Evolutionary conservation across 148 eudicot genomes (phyloP).

Genomic region (Pharnaceum exiguum): DNA sequence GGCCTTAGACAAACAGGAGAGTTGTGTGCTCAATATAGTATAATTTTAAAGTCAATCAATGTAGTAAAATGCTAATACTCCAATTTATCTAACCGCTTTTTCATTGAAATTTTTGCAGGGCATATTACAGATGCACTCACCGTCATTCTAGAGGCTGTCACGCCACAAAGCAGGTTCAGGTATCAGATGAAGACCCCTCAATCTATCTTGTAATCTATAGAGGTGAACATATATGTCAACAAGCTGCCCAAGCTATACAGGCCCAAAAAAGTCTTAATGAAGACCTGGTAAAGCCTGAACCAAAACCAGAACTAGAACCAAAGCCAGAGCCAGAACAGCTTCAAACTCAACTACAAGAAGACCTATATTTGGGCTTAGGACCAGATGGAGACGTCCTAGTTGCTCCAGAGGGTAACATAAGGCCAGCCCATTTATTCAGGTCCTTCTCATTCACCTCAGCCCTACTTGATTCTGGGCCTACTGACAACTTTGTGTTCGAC

Average conservation of each 20-base stretch:
- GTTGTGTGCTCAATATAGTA: neutral
- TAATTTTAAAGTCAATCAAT: neutral
- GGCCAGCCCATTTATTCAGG: slow-evolving; percentile 21
- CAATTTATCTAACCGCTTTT: neutral
- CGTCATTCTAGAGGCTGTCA: slow-evolving; percentile 51
- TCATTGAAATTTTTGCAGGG: slow-evolving; percentile 37
- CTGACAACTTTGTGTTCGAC: slow-evolving; percentile 21
- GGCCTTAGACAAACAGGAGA: no score
- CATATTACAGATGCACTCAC: slow-evolving; percentile 80
- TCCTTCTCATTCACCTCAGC: slow-evolving; percentile 47
- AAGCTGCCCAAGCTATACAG: neutral
- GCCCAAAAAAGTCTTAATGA: slow-evolving; percentile 14
- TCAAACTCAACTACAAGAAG: slow-evolving; percentile 8
- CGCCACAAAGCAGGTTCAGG: slow-evolving; percentile 67
- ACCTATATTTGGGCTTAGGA: slow-evolving; percentile 15
- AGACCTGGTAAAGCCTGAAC: slow-evolving; percentile 3
- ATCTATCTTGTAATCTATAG: slow-evolving; percentile 41
- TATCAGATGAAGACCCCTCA: slow-evolving; percentile 48
- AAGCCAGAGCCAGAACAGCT: slow-evolving; percentile 1
- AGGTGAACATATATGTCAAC: slow-evolving; percentile 52
- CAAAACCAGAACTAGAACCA: neutral
- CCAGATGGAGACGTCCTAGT: slow-evolving; percentile 16
- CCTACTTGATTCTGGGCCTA: slow-evolving; percentile 21
- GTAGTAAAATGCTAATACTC: neutral
- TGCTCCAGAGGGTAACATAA: slow-evolving; percentile 11